phyloP scores from a whole-genome alignment of 768 basidiomycete species.

The Termitomyces sp. region DNA sequence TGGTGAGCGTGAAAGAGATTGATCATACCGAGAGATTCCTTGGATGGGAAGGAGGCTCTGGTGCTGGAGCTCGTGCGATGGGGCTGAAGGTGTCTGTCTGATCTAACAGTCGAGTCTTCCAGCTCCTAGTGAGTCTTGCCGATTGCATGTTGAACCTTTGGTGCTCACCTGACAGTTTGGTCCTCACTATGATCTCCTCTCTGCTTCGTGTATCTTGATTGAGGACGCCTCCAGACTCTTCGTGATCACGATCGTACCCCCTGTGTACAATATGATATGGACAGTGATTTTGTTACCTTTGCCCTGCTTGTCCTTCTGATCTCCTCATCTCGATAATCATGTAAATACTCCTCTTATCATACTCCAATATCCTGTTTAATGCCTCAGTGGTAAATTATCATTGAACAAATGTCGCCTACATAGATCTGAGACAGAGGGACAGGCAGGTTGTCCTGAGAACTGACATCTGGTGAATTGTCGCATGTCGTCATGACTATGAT shows the following conservation, averaged over 20 bases:
- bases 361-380: neutral
- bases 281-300: neutral
- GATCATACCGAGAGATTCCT: slow-evolving; percentile 58
- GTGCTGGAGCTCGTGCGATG: slow-evolving; percentile 81
- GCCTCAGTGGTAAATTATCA: neutral
- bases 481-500: neutral
- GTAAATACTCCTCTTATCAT: neutral
- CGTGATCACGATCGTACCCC: neutral
- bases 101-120: slow-evolving; percentile 1
- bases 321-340: neutral
- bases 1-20: slow-evolving; percentile 30
- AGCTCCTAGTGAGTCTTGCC: slow-evolving; percentile 8
- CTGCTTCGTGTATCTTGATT: neutral
- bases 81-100: slow-evolving; percentile 41
- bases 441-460: neutral
- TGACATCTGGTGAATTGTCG: neutral
- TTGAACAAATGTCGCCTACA: neutral
- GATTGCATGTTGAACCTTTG: neutral
- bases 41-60: slow-evolving; percentile 76
- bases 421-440: neutral
- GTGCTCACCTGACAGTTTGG: slow-evolving; percentile 7
- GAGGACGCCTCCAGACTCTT: neutral
- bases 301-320: neutral
- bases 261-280: neutral
- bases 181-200: neutral